These are phyloP conservation scores for Eucalyptus virginea DNA, from an alignment of 345 rosid species.

Conservation along the genomic window DNA sequence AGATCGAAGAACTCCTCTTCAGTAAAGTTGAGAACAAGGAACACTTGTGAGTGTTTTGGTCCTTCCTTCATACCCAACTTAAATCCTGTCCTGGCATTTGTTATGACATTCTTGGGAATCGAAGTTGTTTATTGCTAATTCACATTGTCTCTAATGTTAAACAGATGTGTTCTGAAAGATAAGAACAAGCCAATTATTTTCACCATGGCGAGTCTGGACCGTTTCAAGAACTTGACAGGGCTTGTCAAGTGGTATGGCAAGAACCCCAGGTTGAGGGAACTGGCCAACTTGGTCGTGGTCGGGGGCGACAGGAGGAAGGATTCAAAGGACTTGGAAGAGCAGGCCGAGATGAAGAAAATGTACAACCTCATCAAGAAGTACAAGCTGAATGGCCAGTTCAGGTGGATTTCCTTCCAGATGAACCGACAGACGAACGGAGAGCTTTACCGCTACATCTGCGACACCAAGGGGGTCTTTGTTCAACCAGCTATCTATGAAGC, in stretches of 20 bases:
- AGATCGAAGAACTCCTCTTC: too few species aligned
- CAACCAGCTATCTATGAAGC: constrained; percentile 83
- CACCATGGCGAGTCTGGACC: constrained; percentile 94
- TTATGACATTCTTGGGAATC: too few species aligned
- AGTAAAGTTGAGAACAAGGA: too few species aligned
- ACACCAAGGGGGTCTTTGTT: constrained; percentile 76
- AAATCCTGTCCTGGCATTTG: too few species aligned
- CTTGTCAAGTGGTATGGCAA: constrained; percentile 94
- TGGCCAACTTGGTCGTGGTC: constrained; percentile 74
- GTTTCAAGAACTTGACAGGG: constrained; percentile 78
- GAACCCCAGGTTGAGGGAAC: constrained; percentile 52
- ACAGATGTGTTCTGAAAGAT: constrained; percentile 75
- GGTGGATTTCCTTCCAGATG: constrained; percentile 93
- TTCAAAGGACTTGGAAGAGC: constrained; percentile 80
- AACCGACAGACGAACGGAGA: constrained; percentile 66
- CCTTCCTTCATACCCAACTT: too few species aligned
- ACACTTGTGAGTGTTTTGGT: too few species aligned
- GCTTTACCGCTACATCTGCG: constrained; percentile 67
- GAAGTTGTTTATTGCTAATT: too few species aligned
- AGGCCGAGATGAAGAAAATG: constrained; percentile 90
- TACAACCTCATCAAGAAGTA: constrained; percentile 43
- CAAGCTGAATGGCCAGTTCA: constrained; percentile 64
- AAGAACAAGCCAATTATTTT: constrained; percentile 76
- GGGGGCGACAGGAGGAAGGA: constrained; percentile 90
- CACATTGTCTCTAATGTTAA: not conserved